Percentiles rank a stretch among this genome's conserved stretches.
Conservation (phyloP, 108 stramenopile species). For the Chaetoceros muelleri region DNA sequence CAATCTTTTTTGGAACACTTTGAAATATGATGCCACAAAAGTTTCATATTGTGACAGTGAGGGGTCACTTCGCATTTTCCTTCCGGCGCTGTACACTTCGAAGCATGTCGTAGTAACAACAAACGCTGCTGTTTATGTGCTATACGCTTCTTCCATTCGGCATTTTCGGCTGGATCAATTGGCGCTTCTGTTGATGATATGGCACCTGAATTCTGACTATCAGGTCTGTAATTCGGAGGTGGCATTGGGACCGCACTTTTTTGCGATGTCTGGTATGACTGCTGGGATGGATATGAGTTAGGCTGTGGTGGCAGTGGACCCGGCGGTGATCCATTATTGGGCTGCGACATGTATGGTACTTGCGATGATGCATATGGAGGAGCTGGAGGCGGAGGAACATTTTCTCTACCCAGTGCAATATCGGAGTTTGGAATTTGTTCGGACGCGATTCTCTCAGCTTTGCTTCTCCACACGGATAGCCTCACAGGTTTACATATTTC, state of each 20-base stretch:
- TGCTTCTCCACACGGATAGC: constrained; percentile 81
- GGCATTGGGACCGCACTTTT: constrained; percentile 2
- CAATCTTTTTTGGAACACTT: constrained; percentile 93
- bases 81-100: constrained; percentile 78
- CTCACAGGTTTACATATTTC: constrained; percentile 96
- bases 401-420: constrained; percentile 1
- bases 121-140: constrained; percentile 97
- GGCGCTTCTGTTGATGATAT: too few species aligned
- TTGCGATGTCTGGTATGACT: not conserved
- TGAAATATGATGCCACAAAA: constrained; percentile 97
- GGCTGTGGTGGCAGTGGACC: constrained; percentile 4
- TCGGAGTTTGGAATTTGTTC: constrained; percentile 5
- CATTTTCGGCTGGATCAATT: constrained; percentile 11
- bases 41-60: constrained; percentile 97
- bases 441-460: constrained; percentile 9
- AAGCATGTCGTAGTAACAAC: constrained; percentile 92
- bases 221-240: constrained; percentile 7
- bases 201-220: too few species aligned
- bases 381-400: not conserved
- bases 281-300: not conserved
- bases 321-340: not conserved
- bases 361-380: not conserved
- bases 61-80: constrained; percentile 86
- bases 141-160: constrained; percentile 72
- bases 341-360: not conserved